Base-by-base conservation (phyloP, 1,284 basidiomycete genomes). In the Golubevia pallescens region DNA sequence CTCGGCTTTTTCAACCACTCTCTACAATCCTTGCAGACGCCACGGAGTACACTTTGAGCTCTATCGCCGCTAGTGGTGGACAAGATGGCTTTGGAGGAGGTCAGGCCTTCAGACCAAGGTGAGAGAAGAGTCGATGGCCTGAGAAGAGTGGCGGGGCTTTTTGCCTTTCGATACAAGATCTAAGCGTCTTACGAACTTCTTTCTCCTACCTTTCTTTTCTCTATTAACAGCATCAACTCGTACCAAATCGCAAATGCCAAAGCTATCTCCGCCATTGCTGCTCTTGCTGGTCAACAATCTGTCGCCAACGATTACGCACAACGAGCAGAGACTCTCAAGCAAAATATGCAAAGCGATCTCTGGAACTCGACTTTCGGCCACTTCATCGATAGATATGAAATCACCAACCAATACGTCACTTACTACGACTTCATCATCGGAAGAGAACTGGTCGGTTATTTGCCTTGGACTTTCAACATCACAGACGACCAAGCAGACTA, bases 71-170 rank as follows among this genome's bases (percentile, higher is more conserved):
- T 13, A 23, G 74, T 64, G 74, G 79, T 55, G 76, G 72, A 68
- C 73, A 75, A 57, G 78, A 76, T 52, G 77, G 77, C 53, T 73
- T 73, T 58, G 69, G 63, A 24, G 73, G 74, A 19, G 62, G 62
- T n/a, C 10, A 32, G 1, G 48, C 58, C 10, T 64, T 64, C 20
- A 64, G 62, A 38, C 62, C 62, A 21, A 58, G 57, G 57, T 58
- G 19, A 58, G 57, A 28, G 28, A 28, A 28, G 28, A 28, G 28
- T 28, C 28, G 28, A 28, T 28, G 28, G 28, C 28, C 28, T 28
- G 28, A 28, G 28, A 28, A 28, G 28, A 28, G 28, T 28, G 28
- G 28, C 28, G 28, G 28, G 28, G 28, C 28, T 28, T 28, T 28
- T 28, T 28, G 28, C 28, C 28, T 28, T 28, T 28, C 28, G 28